A percentile compares a stretch with the other conserved stretches of the same genome.
Conservation (phyloP, 2,329 filamentous ascomycete genomes). For the Metarhizium humberi region DNA sequence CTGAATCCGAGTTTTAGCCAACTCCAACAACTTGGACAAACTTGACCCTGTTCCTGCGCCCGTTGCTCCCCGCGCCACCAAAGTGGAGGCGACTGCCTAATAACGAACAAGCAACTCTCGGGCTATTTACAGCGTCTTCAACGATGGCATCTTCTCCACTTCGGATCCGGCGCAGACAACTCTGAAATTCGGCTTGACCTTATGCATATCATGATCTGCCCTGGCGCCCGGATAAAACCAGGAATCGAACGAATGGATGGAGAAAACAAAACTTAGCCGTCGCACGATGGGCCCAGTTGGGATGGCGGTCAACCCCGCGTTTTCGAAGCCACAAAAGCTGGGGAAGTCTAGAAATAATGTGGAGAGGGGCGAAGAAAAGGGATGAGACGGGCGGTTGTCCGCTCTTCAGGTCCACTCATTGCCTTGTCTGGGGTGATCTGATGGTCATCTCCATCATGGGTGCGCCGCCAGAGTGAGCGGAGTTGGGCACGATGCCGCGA, state of each 20-base stretch:
- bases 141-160: neutral
- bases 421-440: neutral
- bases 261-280: neutral
- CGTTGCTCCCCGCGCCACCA: too few relatives aligned
- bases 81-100: too few relatives aligned
- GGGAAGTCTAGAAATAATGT: neutral
- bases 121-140: too few relatives aligned
- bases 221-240: neutral
- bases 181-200: neutral
- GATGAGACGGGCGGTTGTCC: neutral
- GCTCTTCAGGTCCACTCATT: neutral
- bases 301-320: neutral
- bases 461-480: neutral
- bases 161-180: neutral
- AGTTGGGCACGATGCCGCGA: too few relatives aligned
- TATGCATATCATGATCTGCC: neutral
- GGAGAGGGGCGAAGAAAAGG: neutral
- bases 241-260: neutral
- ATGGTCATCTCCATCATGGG: neutral
- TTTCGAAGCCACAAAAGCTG: neutral
- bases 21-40: too few relatives aligned
- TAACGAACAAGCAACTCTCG: too few relatives aligned
- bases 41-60: too few relatives aligned
- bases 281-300: neutral
- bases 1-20: too few relatives aligned